These are phyloP conservation scores for Cardamine resedifolia DNA, from an alignment of 345 rosid species.

Conservation along the genomic window DNA sequence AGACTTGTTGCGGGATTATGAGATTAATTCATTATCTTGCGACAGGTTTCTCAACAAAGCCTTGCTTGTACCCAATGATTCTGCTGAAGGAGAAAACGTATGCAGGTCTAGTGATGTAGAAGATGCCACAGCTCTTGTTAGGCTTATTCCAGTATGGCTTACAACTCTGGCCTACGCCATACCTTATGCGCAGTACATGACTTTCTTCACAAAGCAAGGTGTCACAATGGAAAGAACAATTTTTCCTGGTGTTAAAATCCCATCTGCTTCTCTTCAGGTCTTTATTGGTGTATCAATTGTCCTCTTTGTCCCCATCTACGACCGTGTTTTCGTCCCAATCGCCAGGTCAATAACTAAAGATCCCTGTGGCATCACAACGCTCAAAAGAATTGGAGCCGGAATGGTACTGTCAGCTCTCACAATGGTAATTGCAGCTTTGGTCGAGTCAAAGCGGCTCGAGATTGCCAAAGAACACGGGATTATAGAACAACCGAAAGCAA, in stretches of 20 bases:
- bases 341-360: constrained; percentile 33
- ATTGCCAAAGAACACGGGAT: constrained; percentile 29
- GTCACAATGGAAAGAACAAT: constrained; percentile 54
- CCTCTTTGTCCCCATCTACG: constrained; percentile 52
- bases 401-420: constrained; percentile 30
- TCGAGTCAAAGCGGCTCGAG: constrained; percentile 38
- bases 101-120: constrained; percentile 45
- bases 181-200: constrained; percentile 47
- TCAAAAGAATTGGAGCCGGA: constrained; percentile 41
- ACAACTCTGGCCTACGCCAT: constrained; percentile 48
- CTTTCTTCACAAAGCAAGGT: constrained; percentile 71
- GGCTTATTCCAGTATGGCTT: constrained; percentile 55
- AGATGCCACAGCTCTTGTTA: constrained; percentile 48
- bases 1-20: neutral
- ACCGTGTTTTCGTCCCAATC: constrained; percentile 47
- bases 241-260: constrained; percentile 36
- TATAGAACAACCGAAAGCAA: constrained; percentile 17
- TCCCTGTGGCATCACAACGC: constrained; percentile 40
- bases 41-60: constrained; percentile 46
- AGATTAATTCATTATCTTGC: neutral
- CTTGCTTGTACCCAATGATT: constrained; percentile 39
- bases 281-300: constrained; percentile 44
- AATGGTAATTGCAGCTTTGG: constrained; percentile 42
- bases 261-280: constrained; percentile 55
- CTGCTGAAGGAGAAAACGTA: constrained; percentile 19